Evolutionary conservation across 2,329 filamentous ascomycete genomes (phyloP).

Genomic region (Aspergillus tubingensis): DNA sequence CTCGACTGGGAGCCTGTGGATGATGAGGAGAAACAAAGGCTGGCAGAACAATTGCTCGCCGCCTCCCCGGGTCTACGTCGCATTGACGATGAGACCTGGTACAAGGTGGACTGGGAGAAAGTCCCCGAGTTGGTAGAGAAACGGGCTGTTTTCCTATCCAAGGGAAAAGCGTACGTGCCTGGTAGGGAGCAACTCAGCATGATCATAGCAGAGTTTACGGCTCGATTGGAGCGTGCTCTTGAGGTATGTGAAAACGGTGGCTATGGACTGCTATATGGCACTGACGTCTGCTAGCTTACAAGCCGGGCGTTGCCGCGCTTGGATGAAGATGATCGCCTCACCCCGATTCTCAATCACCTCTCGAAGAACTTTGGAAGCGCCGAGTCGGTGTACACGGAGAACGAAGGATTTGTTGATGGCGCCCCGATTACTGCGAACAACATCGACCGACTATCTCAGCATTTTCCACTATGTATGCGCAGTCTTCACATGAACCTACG

Average conservation of each 20-base stretch:
- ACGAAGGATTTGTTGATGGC: constrained; percentile 65
- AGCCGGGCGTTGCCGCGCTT: constrained; percentile 87
- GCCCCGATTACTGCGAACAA: constrained; percentile 75
- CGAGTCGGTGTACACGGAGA: constrained; percentile 74
- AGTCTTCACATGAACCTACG: constrained; percentile 83
- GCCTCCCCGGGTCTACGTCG: constrained; percentile 53
- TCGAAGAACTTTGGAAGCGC: constrained; percentile 94
- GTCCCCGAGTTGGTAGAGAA: constrained; percentile 88
- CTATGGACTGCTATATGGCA: constrained; percentile 2
- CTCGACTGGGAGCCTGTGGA: constrained; percentile 82
- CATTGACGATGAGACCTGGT: constrained; percentile 81
- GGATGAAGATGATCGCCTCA: constrained; percentile 92
- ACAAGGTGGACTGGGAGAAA: constrained; percentile 93
- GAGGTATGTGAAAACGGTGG: constrained; percentile 60
- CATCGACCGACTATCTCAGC: constrained; percentile 74
- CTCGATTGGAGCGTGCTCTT: constrained; percentile 75
- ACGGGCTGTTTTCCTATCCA: constrained; percentile 72
- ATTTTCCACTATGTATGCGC: constrained; percentile 93
- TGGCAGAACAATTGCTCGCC: constrained; percentile 63
- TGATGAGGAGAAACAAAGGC: constrained; percentile 74
- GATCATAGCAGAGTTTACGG: constrained; percentile 83
- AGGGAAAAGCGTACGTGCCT: constrained; percentile 88
- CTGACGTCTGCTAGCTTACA: constrained; percentile 63
- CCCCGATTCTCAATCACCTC: constrained; percentile 75
- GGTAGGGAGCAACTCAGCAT: constrained; percentile 83